Conservation (phyloP, 139 green algal species). For the Chlorella sp. region DNA sequence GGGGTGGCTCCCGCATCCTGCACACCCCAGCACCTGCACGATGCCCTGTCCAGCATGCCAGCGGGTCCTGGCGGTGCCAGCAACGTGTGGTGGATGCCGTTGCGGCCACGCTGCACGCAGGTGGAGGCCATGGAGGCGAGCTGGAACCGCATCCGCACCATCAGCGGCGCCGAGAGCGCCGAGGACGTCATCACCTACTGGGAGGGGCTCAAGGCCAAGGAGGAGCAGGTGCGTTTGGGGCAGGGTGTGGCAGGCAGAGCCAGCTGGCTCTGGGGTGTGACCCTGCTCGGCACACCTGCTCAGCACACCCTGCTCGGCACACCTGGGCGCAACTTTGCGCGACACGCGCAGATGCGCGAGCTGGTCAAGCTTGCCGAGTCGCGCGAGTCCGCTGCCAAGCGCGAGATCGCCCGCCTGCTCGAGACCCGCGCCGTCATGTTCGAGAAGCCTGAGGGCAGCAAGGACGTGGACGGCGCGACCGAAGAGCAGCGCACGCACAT, state of each 20-base stretch:
- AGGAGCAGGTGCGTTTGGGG: constrained; percentile 46
- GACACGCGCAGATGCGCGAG: constrained; percentile 64
- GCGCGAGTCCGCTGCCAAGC: constrained; percentile 57
- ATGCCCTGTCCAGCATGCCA: too few relatives aligned
- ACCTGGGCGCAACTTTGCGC: too few relatives aligned
- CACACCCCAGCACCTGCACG: too few relatives aligned
- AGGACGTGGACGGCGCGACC: constrained; percentile 13
- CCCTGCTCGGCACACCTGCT: too few relatives aligned
- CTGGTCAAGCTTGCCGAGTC: constrained; percentile 71
- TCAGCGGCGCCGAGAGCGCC: constrained; percentile 54
- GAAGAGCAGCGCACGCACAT: constrained; percentile 25
- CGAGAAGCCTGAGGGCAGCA: constrained; percentile 41
- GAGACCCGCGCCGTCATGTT: constrained; percentile 19
- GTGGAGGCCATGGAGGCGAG: constrained; percentile 73
- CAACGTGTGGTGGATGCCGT: too few relatives aligned
- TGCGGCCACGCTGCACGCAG: too few relatives aligned
- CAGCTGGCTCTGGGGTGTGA: too few relatives aligned
- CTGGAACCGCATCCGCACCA: constrained; percentile 72
- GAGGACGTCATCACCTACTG: constrained; percentile 76
- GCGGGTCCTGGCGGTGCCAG: too few relatives aligned
- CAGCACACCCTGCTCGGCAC: too few relatives aligned
- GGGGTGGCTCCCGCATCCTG: too few relatives aligned
- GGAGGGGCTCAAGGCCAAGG: constrained; percentile 68
- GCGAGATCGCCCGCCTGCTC: constrained; percentile 51
- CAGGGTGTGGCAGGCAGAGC: too few relatives aligned